These are phyloP conservation scores for Wallemia mellicola DNA, from an alignment of 1,284 basidiomycete species.

Conservation along the genomic window DNA sequence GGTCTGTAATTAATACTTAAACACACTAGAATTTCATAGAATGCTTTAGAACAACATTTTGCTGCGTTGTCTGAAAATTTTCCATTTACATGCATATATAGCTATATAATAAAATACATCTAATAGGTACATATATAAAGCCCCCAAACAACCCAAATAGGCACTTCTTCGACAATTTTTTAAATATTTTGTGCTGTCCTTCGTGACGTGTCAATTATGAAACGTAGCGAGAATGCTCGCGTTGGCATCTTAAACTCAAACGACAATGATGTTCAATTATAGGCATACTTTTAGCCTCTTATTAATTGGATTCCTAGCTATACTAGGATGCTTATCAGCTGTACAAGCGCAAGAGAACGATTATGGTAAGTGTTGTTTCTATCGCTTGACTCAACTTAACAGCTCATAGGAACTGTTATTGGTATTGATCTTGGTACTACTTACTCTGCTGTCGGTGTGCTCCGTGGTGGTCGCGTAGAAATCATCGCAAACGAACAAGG, in stretches of 20 bases:
- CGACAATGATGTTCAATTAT: neutral
- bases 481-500: conserved; percentile 66
- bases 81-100: neutral
- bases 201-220: neutral
- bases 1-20: no score
- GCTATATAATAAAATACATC: neutral
- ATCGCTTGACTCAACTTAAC: neutral
- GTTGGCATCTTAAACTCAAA: neutral
- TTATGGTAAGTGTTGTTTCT: neutral
- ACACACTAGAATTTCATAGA: no score
- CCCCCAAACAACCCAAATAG: no score
- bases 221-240: neutral
- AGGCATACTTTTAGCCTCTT: neutral
- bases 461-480: conserved; percentile 71
- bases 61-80: no score
- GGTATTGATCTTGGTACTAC: conserved; percentile 28
- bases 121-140: no score
- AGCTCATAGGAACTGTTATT: conserved; percentile 10
- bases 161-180: no score
- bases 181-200: neutral
- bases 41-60: no score
- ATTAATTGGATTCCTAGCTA: neutral
- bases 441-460: conserved; percentile 34
- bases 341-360: neutral
- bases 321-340: neutral